Base-by-base conservation (phyloP, 75 land plant species). In the Ceratopteris richardii region DNA sequence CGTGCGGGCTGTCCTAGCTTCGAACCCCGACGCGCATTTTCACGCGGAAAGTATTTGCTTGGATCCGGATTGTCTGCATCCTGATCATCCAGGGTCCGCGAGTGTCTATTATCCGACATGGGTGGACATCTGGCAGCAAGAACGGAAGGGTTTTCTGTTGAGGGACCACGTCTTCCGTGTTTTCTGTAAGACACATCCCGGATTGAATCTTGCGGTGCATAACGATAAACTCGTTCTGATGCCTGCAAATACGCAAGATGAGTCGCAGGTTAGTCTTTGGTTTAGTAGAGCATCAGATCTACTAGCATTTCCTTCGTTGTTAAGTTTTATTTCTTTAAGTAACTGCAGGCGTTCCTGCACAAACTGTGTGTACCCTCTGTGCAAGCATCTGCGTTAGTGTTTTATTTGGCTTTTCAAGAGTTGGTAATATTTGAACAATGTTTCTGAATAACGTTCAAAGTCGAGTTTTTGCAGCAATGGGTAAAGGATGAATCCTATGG, bases 401-500 rank as follows among this genome's bases (percentile, higher is more conserved):
- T n/a, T n/a, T n/a, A n/a, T n/a, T n/a, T n/a, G n/a, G n/a, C n/a
- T n/a, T n/a, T n/a, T n/a, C n/a, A n/a, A n/a, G n/a, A n/a, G n/a
- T n/a, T n/a, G n/a, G n/a, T n/a, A n/a, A n/a, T n/a, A n/a, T n/a
- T n/a, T n/a, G n/a, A n/a, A n/a, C n/a, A n/a, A n/a, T n/a, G n/a
- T n/a, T n/a, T n/a, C n/a, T n/a, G n/a, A n/a, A n/a, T n/a, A n/a
- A n/a, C n/a, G n/a, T n/a, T n/a, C n/a, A n/a, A n/a, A n/a, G n/a
- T n/a, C n/a, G n/a, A 9, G 37, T 9, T 33, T 33, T 52, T 52
- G 5, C 64, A 75, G 78, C 61, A 74, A 62, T 77, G 79, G 79
- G 55, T 61, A 36, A 72, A 72, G 56, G 79, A 77, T 61, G 72
- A 57, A 37, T 46, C 54, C 0, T 74, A 69, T 70, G 21, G 79